A percentile compares a stretch with the other conserved stretches of the same genome.
phyloP scores from a whole-genome alignment of 1,284 basidiomycete genomes.

The Trametes polyzona region DNA sequence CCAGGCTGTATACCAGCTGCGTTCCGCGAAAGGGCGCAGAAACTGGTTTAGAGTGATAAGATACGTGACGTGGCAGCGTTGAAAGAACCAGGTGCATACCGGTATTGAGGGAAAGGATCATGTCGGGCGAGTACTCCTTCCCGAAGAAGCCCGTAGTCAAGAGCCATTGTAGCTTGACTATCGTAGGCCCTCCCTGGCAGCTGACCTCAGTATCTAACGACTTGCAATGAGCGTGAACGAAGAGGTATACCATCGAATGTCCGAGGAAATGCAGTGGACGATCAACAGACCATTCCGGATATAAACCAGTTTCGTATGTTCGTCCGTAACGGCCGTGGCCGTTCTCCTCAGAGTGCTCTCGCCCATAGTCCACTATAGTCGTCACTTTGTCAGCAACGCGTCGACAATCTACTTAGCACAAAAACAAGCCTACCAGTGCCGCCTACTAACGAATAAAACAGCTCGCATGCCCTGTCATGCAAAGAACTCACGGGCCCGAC shows the following conservation, averaged over 20 bases:
- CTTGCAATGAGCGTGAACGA: no score
- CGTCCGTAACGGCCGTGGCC: conserved; percentile 51
- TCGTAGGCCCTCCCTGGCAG: conserved; percentile 52
- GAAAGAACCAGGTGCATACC: conserved; percentile 33
- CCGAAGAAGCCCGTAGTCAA: conserved; percentile 48
- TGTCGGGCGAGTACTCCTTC: conserved; percentile 41
- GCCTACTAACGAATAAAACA: conserved; percentile 55
- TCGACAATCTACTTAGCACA: no score
- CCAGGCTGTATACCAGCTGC: conserved; percentile 50
- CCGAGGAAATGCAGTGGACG: conserved; percentile 57
- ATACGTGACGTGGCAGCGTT: neutral
- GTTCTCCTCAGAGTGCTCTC: conserved; percentile 39
- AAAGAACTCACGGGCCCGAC: conserved; percentile 57
- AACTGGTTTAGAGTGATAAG: conserved; percentile 33
- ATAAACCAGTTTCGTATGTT: conserved; percentile 43
- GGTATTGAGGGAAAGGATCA: conserved; percentile 51
- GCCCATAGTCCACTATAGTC: conserved; percentile 47
- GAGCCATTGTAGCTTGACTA: conserved; percentile 51
- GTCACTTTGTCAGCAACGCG: no score
- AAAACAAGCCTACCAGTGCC: conserved; percentile 43
- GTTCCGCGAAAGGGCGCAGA: conserved; percentile 55
- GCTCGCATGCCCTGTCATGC: conserved; percentile 62
- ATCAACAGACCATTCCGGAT: conserved; percentile 50
- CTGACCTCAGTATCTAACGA: no score
- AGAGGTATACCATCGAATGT: conserved; percentile 50